These are phyloP conservation scores for Penicillium vulpinum DNA, from an alignment of 2,329 filamentous ascomycete species.

Conservation along the genomic window DNA sequence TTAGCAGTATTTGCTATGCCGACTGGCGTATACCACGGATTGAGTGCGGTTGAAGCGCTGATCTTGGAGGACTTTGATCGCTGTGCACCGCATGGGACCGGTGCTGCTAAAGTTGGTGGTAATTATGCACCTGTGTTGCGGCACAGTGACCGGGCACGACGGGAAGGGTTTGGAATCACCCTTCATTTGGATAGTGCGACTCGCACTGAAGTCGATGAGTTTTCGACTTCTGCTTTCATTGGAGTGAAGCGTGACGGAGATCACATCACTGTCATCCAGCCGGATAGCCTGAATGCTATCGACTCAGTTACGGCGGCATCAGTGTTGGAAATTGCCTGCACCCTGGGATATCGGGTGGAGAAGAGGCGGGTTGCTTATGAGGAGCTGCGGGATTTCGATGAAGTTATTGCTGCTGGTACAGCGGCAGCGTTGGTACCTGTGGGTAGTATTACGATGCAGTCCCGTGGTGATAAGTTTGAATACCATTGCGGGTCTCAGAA, in stretches of 20 bases:
- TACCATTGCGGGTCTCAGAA: conserved; percentile 50
- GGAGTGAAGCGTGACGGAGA: conserved; percentile 65
- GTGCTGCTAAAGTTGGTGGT: conserved; percentile 89
- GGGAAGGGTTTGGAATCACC: conserved; percentile 87
- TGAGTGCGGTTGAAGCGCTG: conserved; percentile 79
- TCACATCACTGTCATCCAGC: conserved; percentile 74
- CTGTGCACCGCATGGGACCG: conserved; percentile 85
- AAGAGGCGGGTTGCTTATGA: conserved; percentile 63
- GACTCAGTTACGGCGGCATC: conserved; percentile 82
- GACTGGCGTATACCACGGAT: conserved; percentile 91
- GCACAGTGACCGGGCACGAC: conserved; percentile 78
- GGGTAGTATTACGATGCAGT: conserved; percentile 77
- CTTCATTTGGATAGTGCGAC: conserved; percentile 86
- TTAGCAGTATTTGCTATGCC: conserved; percentile 89
- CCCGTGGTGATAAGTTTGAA: conserved; percentile 55
- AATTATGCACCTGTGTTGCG: conserved; percentile 93
- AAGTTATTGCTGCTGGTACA: conserved; percentile 90
- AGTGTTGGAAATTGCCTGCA: conserved; percentile 69
- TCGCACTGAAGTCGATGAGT: conserved; percentile 88
- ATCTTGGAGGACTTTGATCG: conserved; percentile 94
- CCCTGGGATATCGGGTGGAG: conserved; percentile 84
- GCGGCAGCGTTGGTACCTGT: conserved; percentile 90
- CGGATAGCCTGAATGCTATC: conserved; percentile 84
- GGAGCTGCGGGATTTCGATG: conserved; percentile 64
- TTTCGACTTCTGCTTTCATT: conserved; percentile 91